Conservation (phyloP, 225 moss, liverwort and hornwort species). For the Marchantia paleacea region DNA sequence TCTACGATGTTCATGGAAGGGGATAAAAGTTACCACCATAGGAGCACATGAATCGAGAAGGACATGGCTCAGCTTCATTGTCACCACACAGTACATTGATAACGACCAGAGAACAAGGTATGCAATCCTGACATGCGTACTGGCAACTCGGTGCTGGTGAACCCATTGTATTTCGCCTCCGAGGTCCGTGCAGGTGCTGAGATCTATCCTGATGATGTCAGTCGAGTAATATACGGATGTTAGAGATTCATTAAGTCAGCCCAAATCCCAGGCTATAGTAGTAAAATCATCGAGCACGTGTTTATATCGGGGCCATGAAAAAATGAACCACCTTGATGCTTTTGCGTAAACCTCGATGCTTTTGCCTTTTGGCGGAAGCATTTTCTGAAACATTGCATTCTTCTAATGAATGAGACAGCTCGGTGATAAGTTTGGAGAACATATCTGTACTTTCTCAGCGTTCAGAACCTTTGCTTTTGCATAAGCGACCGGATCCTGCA, state of each 20-base stretch:
- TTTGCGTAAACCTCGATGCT: neutral
- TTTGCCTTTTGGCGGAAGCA: no score
- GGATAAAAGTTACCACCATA: neutral
- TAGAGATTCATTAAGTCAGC: neutral
- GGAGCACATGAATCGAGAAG: neutral
- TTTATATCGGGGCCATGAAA: neutral
- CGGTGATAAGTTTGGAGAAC: neutral
- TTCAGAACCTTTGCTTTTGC: neutral
- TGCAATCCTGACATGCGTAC: neutral
- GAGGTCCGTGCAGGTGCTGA: neutral
- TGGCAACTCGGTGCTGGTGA: neutral
- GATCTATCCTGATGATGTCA: neutral
- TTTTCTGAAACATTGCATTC: neutral
- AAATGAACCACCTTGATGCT: neutral
- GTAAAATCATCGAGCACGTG: neutral
- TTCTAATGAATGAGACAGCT: neutral
- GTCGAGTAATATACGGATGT: neutral
- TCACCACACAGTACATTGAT: neutral
- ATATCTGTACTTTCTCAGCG: neutral
- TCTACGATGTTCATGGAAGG: neutral
- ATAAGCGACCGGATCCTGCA: neutral
- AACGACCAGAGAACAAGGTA: neutral
- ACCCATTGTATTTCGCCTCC: neutral
- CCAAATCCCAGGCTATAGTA: neutral
- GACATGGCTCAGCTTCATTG: neutral